phyloP scores from a whole-genome alignment of 179 eudicot genomes.

The Beta macrorhiza region DNA sequence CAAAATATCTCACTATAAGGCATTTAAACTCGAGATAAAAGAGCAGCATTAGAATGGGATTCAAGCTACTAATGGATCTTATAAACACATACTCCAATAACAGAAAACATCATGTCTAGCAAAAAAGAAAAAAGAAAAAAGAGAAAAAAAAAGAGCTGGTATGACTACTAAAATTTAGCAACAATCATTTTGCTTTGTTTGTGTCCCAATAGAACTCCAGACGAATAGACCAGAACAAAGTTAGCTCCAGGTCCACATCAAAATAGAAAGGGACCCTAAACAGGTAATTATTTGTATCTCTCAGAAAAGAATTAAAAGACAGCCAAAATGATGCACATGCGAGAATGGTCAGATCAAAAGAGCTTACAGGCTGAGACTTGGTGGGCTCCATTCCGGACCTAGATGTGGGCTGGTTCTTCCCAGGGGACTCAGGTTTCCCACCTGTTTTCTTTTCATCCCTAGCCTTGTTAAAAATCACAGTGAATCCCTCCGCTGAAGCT shows the following conservation, averaged over 20 bases:
- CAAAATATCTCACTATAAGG: background rate
- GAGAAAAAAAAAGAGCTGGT: background rate
- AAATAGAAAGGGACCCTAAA: background rate
- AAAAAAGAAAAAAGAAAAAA: background rate
- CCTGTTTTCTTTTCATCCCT: conserved; percentile 89
- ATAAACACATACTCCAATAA: background rate
- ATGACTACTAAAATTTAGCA: background rate
- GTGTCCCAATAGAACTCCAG: background rate
- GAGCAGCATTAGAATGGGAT: background rate
- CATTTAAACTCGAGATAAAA: background rate
- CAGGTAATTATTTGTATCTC: background rate
- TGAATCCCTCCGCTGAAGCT: conserved; percentile 92
- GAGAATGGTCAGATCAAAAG: background rate
- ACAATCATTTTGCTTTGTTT: background rate
- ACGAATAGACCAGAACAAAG: background rate
- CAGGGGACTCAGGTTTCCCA: conserved; percentile 70
- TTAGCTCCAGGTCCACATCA: background rate
- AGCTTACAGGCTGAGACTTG: conserved; percentile 75
- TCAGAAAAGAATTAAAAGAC: background rate
- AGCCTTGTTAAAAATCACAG: conserved; percentile 88
- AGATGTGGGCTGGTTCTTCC: conserved; percentile 43
- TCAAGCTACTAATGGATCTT: background rate
- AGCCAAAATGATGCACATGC: background rate
- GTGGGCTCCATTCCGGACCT: conserved; percentile 49
- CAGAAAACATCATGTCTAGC: background rate